Percentiles rank a stretch among this genome's conserved stretches.
These are phyloP conservation scores for Mucor sp. DNA, from an alignment of 371 early-diverging fungal species.

Conservation along the genomic window DNA sequence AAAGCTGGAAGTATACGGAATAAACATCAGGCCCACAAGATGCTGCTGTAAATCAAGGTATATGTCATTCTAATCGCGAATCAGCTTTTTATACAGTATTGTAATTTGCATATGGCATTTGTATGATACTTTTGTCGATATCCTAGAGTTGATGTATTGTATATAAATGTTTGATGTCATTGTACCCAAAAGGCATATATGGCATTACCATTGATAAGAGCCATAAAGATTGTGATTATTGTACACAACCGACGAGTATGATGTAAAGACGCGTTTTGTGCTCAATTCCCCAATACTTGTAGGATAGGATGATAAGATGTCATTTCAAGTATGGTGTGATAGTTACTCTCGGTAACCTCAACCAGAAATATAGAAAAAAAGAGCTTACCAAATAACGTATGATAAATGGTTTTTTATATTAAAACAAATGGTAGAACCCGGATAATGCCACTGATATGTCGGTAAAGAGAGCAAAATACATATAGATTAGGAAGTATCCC, in stretches of 20 bases:
- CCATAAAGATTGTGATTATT: background rate
- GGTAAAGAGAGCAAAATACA: background rate
- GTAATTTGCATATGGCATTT: background rate
- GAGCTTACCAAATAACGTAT: background rate
- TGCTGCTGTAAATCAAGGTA: background rate
- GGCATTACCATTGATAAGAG: background rate
- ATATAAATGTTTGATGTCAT: background rate
- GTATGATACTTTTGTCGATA: background rate
- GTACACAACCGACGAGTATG: background rate
- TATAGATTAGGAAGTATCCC: background rate
- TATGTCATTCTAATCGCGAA: background rate
- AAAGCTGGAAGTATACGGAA: background rate
- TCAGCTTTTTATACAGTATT: background rate
- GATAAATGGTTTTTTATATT: background rate
- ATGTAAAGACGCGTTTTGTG: background rate
- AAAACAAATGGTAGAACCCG: background rate
- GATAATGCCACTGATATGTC: background rate
- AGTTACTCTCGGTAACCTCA: background rate
- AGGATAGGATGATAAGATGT: background rate
- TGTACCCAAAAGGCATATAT: background rate
- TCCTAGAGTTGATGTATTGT: background rate
- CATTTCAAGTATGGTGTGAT: background rate
- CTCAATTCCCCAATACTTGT: background rate
- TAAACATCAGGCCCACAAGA: background rate
- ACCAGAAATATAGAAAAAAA: background rate